phyloP scores from a whole-genome alignment of 768 basidiomycete genomes.

The Lactarius pseudohatsudake region DNA sequence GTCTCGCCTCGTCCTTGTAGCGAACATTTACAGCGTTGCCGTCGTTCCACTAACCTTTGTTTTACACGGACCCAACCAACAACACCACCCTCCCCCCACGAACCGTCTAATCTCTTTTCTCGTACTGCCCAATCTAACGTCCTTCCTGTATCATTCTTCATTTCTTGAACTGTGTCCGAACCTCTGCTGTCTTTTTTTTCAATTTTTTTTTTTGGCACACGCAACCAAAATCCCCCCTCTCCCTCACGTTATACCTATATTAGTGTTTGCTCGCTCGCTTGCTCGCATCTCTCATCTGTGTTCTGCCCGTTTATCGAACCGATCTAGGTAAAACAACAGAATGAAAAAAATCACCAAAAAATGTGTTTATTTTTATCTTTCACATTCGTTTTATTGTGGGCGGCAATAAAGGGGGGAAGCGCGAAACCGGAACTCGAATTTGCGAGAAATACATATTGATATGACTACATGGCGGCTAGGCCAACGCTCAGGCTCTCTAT shows the following conservation, averaged over 20 bases:
- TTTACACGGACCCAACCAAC: too few relatives aligned
- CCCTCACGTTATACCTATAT: slow-evolving; percentile 3
- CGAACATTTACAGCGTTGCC: not conserved
- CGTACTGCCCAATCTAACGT: not conserved
- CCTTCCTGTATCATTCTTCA: not conserved
- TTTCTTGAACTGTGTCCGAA: not conserved
- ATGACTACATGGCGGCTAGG: too few relatives aligned
- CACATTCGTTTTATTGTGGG: too few relatives aligned
- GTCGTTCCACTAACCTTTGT: not conserved
- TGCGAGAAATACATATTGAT: too few relatives aligned
- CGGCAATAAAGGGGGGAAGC: too few relatives aligned
- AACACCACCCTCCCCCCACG: too few relatives aligned
- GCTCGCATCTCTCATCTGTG: not conserved
- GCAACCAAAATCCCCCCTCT: not conserved
- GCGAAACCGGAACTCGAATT: too few relatives aligned
- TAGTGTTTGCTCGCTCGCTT: not conserved
- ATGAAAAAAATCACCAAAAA: not conserved
- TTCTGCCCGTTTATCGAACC: not conserved
- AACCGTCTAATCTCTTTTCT: slow-evolving; percentile 1
- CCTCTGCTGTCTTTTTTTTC: not conserved
- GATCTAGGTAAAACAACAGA: not conserved
- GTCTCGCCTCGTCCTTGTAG: not conserved
- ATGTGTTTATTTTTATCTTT: not conserved
- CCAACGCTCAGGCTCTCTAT: too few relatives aligned
- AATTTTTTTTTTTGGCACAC: not conserved